These are phyloP conservation scores for Magnusiomyces ingens DNA, from an alignment of 1,139 yeast species.

Conservation along the genomic window DNA sequence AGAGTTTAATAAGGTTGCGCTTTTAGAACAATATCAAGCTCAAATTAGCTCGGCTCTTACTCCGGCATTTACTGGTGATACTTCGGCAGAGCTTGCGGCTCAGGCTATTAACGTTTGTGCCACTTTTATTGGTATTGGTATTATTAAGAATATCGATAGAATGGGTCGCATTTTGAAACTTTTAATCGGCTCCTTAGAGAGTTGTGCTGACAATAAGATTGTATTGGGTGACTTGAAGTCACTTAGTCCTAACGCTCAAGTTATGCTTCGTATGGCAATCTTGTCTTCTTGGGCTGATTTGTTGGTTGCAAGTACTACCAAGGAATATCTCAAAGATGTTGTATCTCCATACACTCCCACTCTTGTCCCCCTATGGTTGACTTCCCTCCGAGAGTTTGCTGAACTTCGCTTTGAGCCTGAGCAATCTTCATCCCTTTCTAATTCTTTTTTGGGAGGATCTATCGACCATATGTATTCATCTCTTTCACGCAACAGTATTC, in stretches of 20 bases:
- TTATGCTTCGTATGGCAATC: slow-evolving; percentile 61
- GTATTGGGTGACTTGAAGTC: slow-evolving; percentile 40
- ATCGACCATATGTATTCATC: slow-evolving; percentile 33
- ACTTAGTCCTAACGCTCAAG: slow-evolving; percentile 39
- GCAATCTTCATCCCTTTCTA: slow-evolving; percentile 26
- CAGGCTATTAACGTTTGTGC: slow-evolving; percentile 77
- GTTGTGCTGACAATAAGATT: slow-evolving; percentile 36
- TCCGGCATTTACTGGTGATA: slow-evolving; percentile 77
- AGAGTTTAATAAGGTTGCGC: slow-evolving; percentile 60
- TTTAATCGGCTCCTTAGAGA: slow-evolving; percentile 61
- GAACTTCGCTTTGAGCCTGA: slow-evolving; percentile 57
- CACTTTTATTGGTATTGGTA: slow-evolving; percentile 56
- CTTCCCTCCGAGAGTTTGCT: slow-evolving; percentile 68
- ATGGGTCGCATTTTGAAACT: slow-evolving; percentile 60
- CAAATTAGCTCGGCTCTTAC: slow-evolving; percentile 85
- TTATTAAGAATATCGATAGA: slow-evolving; percentile 43
- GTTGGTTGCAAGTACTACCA: slow-evolving; percentile 41
- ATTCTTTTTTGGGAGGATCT: slow-evolving; percentile 22
- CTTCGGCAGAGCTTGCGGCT: slow-evolving; percentile 67
- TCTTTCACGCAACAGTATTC: slow-evolving; percentile 27
- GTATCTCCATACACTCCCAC: slow-evolving; percentile 53
- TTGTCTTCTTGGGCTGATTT: slow-evolving; percentile 87
- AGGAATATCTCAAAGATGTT: slow-evolving; percentile 38
- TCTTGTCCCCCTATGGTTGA: slow-evolving; percentile 73
- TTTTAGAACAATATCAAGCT: slow-evolving; percentile 89